These are phyloP conservation scores for Saccharomycopsis fermentans DNA, from an alignment of 805 yeast genomes.

Conservation along the genomic window DNA sequence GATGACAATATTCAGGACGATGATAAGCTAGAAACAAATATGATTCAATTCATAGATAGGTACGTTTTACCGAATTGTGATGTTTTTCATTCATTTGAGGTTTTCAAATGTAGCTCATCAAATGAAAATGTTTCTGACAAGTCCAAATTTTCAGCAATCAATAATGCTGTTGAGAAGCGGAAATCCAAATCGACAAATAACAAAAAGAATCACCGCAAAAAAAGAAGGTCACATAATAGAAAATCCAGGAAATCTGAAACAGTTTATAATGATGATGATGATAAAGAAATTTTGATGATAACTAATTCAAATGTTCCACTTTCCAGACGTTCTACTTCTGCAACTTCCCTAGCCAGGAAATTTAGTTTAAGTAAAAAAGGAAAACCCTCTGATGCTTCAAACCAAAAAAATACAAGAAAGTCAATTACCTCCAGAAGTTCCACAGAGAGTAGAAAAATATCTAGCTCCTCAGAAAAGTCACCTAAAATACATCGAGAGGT, in stretches of 20 bases:
- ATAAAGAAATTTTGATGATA: background rate
- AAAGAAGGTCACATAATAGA: background rate
- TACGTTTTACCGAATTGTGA: conserved; percentile 18
- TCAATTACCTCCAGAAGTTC: background rate
- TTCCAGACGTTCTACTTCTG: background rate
- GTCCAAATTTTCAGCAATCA: background rate
- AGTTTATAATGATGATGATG: background rate
- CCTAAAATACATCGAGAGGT: background rate
- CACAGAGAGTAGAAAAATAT: background rate
- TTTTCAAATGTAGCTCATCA: conserved; percentile 1
- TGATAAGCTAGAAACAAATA: conserved; percentile 9
- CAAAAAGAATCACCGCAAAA: background rate
- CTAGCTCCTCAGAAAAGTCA: background rate
- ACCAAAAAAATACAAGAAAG: background rate
- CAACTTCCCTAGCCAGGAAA: background rate
- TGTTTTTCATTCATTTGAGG: conserved; percentile 9
- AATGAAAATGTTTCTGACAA: background rate
- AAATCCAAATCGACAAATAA: background rate
- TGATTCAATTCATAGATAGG: conserved; percentile 7
- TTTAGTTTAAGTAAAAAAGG: background rate
- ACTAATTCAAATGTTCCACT: background rate
- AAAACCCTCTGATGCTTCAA: background rate
- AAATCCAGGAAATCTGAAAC: background rate
- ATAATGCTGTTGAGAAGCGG: background rate
- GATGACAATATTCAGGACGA: conserved; percentile 1